These are phyloP conservation scores for Lepraria neglecta DNA, from an alignment of 495 filamentous ascomycete genomes.

Conservation along the genomic window DNA sequence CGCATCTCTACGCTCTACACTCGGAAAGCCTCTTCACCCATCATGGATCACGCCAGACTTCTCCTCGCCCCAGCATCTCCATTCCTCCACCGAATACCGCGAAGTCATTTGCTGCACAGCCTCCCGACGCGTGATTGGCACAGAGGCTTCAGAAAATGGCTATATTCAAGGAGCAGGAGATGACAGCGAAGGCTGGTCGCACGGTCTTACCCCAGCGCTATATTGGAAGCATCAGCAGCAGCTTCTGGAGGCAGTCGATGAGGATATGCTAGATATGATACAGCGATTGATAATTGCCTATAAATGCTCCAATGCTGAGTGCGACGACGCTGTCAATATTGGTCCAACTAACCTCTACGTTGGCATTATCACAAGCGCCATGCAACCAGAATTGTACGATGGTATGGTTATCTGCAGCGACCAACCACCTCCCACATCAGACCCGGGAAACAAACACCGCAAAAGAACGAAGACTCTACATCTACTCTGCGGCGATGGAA, in stretches of 20 bases:
- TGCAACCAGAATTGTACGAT: constrained; percentile 32
- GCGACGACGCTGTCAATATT: constrained; percentile 30
- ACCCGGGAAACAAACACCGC: constrained; percentile 30
- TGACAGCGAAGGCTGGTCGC: constrained; percentile 85
- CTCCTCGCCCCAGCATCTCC: constrained; percentile 23
- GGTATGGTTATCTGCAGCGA: constrained; percentile 43
- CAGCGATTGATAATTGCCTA: constrained; percentile 42
- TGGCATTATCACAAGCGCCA: constrained; percentile 17
- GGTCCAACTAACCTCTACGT: constrained; percentile 35
- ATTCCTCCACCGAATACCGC: constrained; percentile 40
- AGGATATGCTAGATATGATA: constrained; percentile 60
- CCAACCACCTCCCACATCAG: constrained; percentile 29
- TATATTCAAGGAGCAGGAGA: constrained; percentile 95
- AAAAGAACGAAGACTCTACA: constrained; percentile 44
- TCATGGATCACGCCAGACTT: constrained; percentile 54
- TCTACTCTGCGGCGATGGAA: constrained; percentile 58
- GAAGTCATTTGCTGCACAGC: constrained; percentile 76
- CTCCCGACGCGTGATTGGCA: constrained; percentile 59
- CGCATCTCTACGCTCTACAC: constrained; percentile 27
- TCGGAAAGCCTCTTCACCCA: constrained; percentile 56
- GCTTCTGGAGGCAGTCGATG: constrained; percentile 55
- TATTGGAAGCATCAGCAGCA: constrained; percentile 65
- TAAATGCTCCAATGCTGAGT: constrained; percentile 31
- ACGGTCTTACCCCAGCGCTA: constrained; percentile 62
- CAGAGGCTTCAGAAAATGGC: constrained; percentile 60